These are phyloP conservation scores for Candida berthetii DNA, from an alignment of 805 yeast genomes.

Conservation along the genomic window DNA sequence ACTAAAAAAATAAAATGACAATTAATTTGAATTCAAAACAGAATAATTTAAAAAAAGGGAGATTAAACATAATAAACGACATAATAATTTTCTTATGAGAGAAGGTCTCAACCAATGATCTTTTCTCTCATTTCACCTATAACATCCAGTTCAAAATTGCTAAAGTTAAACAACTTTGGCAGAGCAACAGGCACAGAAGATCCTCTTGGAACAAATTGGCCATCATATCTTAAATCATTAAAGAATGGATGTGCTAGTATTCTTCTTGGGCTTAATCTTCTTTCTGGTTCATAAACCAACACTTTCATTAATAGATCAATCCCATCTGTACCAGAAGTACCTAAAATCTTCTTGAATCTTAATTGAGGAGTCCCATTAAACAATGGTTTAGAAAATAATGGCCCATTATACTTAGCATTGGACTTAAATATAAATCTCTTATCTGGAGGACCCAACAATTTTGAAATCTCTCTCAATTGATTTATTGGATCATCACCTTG, in stretches of 20 bases:
- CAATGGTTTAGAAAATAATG: slow-evolving; percentile 60
- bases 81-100: not conserved
- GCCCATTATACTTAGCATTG: slow-evolving; percentile 72
- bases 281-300: slow-evolving; percentile 85
- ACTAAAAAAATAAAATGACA: no score
- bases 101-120: slow-evolving; percentile 6
- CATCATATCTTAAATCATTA: slow-evolving; percentile 67
- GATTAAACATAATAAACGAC: no score
- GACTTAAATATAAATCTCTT: slow-evolving; percentile 64
- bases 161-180: slow-evolving; percentile 60
- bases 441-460: slow-evolving; percentile 85
- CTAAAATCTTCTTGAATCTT: slow-evolving; percentile 58
- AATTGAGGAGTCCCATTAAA: slow-evolving; percentile 49
- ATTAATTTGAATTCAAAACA: no score
- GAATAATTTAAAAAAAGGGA: no score
- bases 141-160: slow-evolving; percentile 57
- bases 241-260: slow-evolving; percentile 87
- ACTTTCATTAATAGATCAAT: slow-evolving; percentile 77
- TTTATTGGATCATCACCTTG: slow-evolving; percentile 88
- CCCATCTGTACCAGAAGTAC: slow-evolving; percentile 79
- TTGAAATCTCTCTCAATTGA: slow-evolving; percentile 86
- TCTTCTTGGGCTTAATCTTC: slow-evolving; percentile 72
- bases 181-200: slow-evolving; percentile 33
- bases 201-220: slow-evolving; percentile 51
- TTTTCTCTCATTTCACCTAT: slow-evolving; percentile 23